These are phyloP conservation scores for Lonicera japonica DNA, from an alignment of 129 eudicot species.

Conservation along the genomic window DNA sequence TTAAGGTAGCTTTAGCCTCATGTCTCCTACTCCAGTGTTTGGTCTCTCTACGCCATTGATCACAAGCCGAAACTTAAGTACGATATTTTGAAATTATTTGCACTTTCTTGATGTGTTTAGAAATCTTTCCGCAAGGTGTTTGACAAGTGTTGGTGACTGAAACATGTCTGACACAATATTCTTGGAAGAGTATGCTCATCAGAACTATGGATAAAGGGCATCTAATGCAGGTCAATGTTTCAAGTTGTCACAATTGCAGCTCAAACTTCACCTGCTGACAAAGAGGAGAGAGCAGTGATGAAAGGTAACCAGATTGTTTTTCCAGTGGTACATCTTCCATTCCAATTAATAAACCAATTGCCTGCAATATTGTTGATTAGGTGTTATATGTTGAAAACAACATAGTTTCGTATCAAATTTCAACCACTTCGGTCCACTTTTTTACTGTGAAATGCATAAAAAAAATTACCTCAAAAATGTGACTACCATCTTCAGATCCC, in stretches of 20 bases:
- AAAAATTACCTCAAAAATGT: conserved; percentile 72
- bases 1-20: too few species aligned
- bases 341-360: conserved; percentile 92
- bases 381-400: neutral
- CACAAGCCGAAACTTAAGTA: neutral
- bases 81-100: neutral
- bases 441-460: neutral
- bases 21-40: too few species aligned
- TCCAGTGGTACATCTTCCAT: conserved; percentile 94
- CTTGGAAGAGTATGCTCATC: too few species aligned
- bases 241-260: conserved; percentile 1
- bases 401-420: neutral
- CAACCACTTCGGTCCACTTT: neutral
- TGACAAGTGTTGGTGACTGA: too few species aligned
- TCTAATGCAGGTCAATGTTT: too few species aligned
- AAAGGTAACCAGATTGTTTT: conserved; percentile 74
- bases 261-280: conserved; percentile 79
- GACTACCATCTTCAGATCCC: conserved; percentile 91
- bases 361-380: conserved; percentile 30
- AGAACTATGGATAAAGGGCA: too few species aligned
- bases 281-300: conserved; percentile 90
- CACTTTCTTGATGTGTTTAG: too few species aligned
- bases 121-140: too few species aligned
- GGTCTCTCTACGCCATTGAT: neutral
- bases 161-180: too few species aligned